Percentiles rank a stretch among this genome's conserved stretches.
phyloP scores from a whole-genome alignment of 768 basidiomycete genomes.

The Suillus clintonianus region DNA sequence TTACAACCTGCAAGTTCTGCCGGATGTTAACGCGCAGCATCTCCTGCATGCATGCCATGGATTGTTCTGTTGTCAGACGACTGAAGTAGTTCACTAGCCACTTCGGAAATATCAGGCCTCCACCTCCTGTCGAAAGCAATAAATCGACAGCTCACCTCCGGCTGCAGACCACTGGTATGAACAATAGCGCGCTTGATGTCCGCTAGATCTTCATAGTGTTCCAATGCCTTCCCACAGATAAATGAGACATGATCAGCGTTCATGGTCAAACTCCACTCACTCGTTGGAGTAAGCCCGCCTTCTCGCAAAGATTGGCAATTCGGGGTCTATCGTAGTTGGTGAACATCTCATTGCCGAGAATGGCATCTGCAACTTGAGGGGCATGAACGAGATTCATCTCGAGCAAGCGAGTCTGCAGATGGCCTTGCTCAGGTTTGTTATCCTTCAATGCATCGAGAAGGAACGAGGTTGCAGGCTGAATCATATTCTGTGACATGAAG shows the following conservation, averaged over 20 bases:
- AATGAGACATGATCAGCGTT: slow-evolving; percentile 7
- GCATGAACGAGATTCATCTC: slow-evolving; percentile 99
- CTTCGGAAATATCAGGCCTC: slow-evolving; percentile 35
- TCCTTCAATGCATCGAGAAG: slow-evolving; percentile 96
- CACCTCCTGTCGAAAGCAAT: slow-evolving; percentile 4
- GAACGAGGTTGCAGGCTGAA: slow-evolving; percentile 98
- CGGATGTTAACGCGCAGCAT: slow-evolving; percentile 97
- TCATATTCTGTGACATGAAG: slow-evolving; percentile 99
- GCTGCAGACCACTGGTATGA: slow-evolving; percentile 79
- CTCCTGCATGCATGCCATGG: slow-evolving; percentile 93
- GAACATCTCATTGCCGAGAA: slow-evolving; percentile 99
- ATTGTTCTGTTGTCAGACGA: slow-evolving; percentile 94
- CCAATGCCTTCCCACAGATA: slow-evolving; percentile 72
- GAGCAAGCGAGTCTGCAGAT: slow-evolving; percentile 91
- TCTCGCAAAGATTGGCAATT: slow-evolving; percentile 97
- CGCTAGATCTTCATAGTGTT: slow-evolving; percentile 97
- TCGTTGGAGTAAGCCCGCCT: slow-evolving; percentile 92
- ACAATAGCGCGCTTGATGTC: slow-evolving; percentile 99
- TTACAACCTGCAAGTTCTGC: slow-evolving; percentile 94
- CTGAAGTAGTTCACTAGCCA: slow-evolving; percentile 99
- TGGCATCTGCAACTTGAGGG: slow-evolving; percentile 98
- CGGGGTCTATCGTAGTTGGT: slow-evolving; percentile 93
- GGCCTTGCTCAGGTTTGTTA: slow-evolving; percentile 95
- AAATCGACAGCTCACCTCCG: slow-evolving; percentile 60
- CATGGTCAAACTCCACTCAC: slow-evolving; percentile 43